These are phyloP conservation scores for Gillenia trifoliata DNA, from an alignment of 306 rosid genomes.

Conservation along the genomic window DNA sequence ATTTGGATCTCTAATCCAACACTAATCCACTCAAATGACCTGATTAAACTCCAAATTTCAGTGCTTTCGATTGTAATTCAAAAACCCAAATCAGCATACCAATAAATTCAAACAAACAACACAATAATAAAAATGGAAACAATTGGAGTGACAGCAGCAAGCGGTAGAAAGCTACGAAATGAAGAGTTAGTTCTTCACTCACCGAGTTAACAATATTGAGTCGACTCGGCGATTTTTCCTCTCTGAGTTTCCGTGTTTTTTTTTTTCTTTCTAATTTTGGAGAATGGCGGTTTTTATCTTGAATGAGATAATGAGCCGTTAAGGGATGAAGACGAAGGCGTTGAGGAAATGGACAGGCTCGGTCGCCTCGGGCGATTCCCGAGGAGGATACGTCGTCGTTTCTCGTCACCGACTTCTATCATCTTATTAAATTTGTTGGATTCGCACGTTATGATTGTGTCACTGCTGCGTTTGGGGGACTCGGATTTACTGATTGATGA, in stretches of 20 bases:
- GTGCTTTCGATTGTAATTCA: background rate
- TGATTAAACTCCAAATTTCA: background rate
- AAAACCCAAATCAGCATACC: background rate
- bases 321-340: background rate
- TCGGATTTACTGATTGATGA: background rate
- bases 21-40: background rate
- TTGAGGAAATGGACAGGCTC: background rate
- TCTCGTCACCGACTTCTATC: background rate
- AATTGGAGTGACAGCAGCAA: background rate
- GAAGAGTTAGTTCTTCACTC: background rate
- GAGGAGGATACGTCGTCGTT: slow-evolving; percentile 13
- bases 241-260: background rate
- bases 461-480: background rate
- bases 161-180: background rate
- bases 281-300: background rate
- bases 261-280: background rate
- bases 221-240: background rate
- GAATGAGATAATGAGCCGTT: background rate
- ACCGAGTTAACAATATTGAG: slow-evolving; percentile 3
- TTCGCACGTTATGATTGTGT: background rate
- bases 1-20: background rate
- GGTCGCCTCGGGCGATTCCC: background rate
- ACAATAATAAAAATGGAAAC: background rate
- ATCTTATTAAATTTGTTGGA: background rate
- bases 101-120: background rate